Percentiles rank a stretch among this genome's conserved stretches.
Conservation (phyloP, 139 green algal genomes). For the Tetratostichococcus sp. region DNA sequence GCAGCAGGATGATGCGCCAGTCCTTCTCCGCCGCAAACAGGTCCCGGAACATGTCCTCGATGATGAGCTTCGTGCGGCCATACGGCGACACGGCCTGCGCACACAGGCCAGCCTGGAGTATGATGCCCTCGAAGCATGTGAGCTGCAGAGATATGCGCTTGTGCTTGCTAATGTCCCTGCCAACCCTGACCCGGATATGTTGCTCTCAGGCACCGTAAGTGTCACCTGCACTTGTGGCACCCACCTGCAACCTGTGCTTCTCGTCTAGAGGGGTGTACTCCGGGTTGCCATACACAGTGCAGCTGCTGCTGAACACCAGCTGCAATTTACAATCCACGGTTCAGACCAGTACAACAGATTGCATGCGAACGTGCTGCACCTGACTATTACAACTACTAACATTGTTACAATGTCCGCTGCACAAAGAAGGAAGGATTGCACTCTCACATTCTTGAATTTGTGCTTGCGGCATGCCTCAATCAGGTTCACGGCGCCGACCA, state of each 20-base stretch:
- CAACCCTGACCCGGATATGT: too few relatives aligned
- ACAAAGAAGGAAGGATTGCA: not conserved
- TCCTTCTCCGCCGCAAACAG: constrained; percentile 53
- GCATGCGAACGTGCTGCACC: too few relatives aligned
- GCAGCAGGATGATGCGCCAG: constrained; percentile 89
- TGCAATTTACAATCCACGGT: too few relatives aligned
- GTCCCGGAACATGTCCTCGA: constrained; percentile 88
- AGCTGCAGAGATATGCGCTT: too few relatives aligned
- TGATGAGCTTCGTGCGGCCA: constrained; percentile 96
- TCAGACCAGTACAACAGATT: constrained; percentile 9
- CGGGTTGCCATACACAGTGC: constrained; percentile 96
- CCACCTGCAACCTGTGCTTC: constrained; percentile 51
- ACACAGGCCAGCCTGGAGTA: not conserved
- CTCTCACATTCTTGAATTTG: constrained; percentile 54
- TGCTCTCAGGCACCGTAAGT: too few relatives aligned
- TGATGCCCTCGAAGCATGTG: too few relatives aligned
- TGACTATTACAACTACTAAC: not conserved
- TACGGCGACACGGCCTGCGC: constrained; percentile 80
- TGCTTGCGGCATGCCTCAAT: constrained; percentile 73
- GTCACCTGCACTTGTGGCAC: too few relatives aligned
- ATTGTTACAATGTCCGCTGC: too few relatives aligned
- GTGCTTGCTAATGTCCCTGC: too few relatives aligned
- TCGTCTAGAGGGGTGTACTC: constrained; percentile 88
- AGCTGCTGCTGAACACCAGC: constrained; percentile 90
- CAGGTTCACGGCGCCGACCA: constrained; percentile 82